Evolutionary conservation across 306 rosid genomes (phyloP).

Genomic region (Glycyrrhiza uralensis): DNA sequence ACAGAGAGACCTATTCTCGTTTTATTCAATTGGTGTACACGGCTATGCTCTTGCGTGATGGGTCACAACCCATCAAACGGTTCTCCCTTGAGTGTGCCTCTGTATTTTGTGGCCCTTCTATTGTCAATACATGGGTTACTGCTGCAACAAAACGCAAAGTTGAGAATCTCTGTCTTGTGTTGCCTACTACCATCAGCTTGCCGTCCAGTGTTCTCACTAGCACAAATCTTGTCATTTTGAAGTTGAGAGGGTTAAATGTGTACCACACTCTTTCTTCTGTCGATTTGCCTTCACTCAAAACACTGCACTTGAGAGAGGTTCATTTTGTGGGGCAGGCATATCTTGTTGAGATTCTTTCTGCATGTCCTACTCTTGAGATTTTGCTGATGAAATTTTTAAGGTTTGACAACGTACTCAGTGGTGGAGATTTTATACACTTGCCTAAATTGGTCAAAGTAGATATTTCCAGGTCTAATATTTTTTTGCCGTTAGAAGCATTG

Average conservation of each 20-base stretch:
- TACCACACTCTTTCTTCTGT: neutral
- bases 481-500: neutral
- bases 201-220: neutral
- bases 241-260: neutral
- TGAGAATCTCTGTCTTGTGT: neutral
- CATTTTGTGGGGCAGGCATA: accelerated
- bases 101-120: neutral
- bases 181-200: neutral
- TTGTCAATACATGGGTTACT: neutral
- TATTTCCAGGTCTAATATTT: neutral
- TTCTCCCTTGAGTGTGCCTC: neutral
- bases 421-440: neutral
- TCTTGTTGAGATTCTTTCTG: neutral
- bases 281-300: neutral
- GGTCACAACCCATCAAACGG: neutral
- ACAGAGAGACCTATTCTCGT: too few species aligned
- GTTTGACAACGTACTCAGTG: accelerated
- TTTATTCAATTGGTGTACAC: neutral
- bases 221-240: neutral
- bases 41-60: neutral
- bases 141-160: neutral
- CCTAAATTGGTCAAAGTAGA: neutral
- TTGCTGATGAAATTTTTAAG: neutral
- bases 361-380: neutral
- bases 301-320: neutral